These are phyloP conservation scores for Zygotorulaspora sp. DNA, from an alignment of 805 yeast species.

Conservation along the genomic window DNA sequence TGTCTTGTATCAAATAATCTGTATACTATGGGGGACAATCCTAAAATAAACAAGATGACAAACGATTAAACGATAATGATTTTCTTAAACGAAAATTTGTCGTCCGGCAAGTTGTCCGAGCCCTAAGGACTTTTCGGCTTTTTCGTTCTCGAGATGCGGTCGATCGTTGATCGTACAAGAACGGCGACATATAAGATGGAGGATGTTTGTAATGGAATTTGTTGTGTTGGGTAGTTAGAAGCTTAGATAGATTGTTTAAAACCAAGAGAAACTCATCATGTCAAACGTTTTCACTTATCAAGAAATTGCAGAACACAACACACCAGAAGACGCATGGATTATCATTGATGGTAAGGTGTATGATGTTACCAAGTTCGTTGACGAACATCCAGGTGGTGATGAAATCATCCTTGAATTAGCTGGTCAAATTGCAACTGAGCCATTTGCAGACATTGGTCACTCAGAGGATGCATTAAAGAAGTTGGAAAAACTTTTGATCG, in stretches of 20 bases:
- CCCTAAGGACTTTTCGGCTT: slow-evolving; percentile 5
- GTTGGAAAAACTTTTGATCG: slow-evolving; percentile 63
- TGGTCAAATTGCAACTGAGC: slow-evolving; percentile 78
- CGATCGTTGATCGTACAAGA: neutral
- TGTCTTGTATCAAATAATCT: too few relatives aligned
- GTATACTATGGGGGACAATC: slow-evolving; percentile 2
- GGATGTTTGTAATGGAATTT: too few relatives aligned
- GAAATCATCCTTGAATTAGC: slow-evolving; percentile 76
- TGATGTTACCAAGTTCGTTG: slow-evolving; percentile 61
- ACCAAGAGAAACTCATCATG: slow-evolving; percentile 28
- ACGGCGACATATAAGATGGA: neutral
- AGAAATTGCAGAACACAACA: slow-evolving; percentile 68
- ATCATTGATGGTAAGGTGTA: slow-evolving; percentile 78
- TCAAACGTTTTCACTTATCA: slow-evolving; percentile 54
- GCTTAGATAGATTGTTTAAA: neutral
- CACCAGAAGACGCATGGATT: slow-evolving; percentile 81
- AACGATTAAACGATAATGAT: too few relatives aligned
- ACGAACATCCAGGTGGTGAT: slow-evolving; percentile 73
- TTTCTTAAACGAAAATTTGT: too few relatives aligned
- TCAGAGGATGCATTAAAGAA: slow-evolving; percentile 91
- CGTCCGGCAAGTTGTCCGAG: too few relatives aligned
- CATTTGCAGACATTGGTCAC: slow-evolving; percentile 92
- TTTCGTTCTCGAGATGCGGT: slow-evolving; percentile 4
- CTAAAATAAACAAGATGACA: neutral
- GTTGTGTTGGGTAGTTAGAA: too few relatives aligned